These are phyloP conservation scores for Russula virescens DNA, from an alignment of 768 basidiomycete species.

Conservation along the genomic window DNA sequence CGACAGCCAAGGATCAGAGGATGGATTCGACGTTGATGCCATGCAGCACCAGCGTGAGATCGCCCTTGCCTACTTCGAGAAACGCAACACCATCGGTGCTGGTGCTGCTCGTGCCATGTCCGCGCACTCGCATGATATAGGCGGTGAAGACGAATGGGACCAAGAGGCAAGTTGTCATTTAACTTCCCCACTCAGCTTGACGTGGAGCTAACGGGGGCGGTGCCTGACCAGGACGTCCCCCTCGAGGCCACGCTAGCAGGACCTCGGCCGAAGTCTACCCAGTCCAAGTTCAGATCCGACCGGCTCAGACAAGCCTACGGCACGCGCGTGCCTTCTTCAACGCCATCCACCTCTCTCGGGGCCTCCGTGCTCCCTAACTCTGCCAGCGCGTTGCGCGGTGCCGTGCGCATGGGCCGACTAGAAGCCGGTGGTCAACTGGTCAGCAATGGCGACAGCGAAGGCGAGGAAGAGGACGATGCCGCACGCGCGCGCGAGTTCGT, in stretches of 20 bases:
- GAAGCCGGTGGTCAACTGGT: conserved; percentile 27
- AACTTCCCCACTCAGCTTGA: background rate
- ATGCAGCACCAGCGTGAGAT: conserved; percentile 71
- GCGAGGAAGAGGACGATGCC: conserved; percentile 27
- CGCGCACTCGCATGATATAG: conserved; percentile 37
- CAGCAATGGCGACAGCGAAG: conserved; percentile 31
- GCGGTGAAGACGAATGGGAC: conserved; percentile 38
- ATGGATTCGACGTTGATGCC: conserved; percentile 53
- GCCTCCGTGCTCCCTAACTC: conserved; percentile 31
- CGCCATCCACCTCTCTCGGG: conserved; percentile 30
- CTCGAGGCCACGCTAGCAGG: conserved; percentile 38
- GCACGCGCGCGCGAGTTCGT: conserved; percentile 26
- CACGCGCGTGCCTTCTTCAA: conserved; percentile 17
- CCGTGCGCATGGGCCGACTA: conserved; percentile 31
- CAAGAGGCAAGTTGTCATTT: conserved; percentile 35
- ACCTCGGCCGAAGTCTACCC: conserved; percentile 40
- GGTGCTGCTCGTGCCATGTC: conserved; percentile 48
- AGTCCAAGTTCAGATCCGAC: conserved; percentile 63
- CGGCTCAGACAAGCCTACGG: conserved; percentile 28
- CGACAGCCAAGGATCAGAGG: conserved; percentile 42
- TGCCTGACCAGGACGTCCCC: conserved; percentile 36
- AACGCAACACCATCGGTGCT: conserved; percentile 50
- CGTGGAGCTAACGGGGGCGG: background rate
- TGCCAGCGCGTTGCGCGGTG: conserved; percentile 26
- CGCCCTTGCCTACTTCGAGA: conserved; percentile 62